Evolutionary conservation across 2,329 filamentous ascomycete species (phyloP).

Genomic region (Venturia asperata): DNA sequence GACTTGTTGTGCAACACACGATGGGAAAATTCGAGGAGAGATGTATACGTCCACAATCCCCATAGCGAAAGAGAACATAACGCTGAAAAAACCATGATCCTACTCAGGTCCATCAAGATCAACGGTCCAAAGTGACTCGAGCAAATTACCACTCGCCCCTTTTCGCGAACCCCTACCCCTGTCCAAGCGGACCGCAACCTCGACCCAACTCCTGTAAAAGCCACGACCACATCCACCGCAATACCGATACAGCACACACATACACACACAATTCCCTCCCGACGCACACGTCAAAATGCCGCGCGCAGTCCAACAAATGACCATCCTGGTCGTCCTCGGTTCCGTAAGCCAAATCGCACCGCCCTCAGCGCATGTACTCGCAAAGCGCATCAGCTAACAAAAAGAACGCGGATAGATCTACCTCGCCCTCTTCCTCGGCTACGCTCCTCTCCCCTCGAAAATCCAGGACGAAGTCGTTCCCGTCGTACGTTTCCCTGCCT

Average conservation of each 20-base stretch:
- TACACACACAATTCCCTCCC: not conserved
- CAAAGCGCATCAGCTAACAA: conserved; percentile 23
- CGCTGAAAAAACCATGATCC: no score
- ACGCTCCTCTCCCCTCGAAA: conserved; percentile 70
- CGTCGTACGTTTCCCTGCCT: conserved; percentile 55
- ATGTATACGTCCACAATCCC: no score
- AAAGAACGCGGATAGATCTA: conserved; percentile 59
- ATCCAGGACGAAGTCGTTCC: conserved; percentile 83
- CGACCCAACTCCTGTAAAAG: no score
- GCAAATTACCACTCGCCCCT: no score
- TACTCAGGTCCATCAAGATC: no score
- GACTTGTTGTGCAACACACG: no score
- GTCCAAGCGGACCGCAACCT: no score
- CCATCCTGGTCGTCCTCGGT: conserved; percentile 75
- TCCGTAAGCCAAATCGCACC: conserved; percentile 54
- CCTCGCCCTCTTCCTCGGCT: conserved; percentile 73
- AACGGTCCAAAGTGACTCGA: no score
- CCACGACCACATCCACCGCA: not conserved
- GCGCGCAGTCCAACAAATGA: conserved; percentile 86
- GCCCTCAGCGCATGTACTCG: not conserved
- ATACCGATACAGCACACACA: not conserved
- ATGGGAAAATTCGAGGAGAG: no score
- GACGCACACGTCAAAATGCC: conserved; percentile 56
- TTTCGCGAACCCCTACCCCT: no score
- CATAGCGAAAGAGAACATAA: no score